These are phyloP conservation scores for Tremellales sp. DNA, from an alignment of 1,284 basidiomycete genomes.

Conservation along the genomic window DNA sequence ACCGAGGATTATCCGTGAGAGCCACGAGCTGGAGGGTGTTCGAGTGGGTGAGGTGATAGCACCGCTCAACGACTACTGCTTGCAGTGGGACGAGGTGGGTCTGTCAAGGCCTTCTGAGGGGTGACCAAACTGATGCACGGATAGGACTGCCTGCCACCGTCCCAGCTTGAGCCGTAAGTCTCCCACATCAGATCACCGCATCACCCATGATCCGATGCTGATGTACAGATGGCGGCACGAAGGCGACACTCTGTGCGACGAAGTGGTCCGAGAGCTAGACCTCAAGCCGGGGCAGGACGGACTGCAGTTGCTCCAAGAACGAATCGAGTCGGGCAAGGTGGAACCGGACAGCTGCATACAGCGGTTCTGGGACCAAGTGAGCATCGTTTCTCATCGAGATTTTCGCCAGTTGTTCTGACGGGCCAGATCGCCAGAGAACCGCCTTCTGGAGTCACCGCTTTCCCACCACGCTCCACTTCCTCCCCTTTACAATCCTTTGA, in stretches of 20 bases:
- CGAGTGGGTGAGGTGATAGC: conserved; percentile 11
- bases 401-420: neutral
- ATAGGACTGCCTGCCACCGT: conserved; percentile 17
- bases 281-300: conserved; percentile 21
- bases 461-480: neutral
- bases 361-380: conserved; percentile 18
- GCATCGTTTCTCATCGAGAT: neutral
- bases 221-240: conserved; percentile 18
- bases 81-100: conserved; percentile 22
- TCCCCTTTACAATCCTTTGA: neutral
- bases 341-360: conserved; percentile 9
- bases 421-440: conserved; percentile 2
- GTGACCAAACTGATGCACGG: neutral
- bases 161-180: conserved; percentile 17
- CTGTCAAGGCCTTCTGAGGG: neutral
- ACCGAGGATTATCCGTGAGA: neutral
- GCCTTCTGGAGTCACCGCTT: conserved; percentile 6
- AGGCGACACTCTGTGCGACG: conserved; percentile 19
- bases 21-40: conserved; percentile 10
- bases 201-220: neutral
- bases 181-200: too few relatives aligned
- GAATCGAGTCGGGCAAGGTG: conserved; percentile 6
- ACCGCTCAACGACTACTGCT: conserved; percentile 14
- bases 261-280: conserved; percentile 12
- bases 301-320: conserved; percentile 12